Evolutionary conservation across 179 eudicot genomes (phyloP).

Genomic region (Camellia oleifera): DNA sequence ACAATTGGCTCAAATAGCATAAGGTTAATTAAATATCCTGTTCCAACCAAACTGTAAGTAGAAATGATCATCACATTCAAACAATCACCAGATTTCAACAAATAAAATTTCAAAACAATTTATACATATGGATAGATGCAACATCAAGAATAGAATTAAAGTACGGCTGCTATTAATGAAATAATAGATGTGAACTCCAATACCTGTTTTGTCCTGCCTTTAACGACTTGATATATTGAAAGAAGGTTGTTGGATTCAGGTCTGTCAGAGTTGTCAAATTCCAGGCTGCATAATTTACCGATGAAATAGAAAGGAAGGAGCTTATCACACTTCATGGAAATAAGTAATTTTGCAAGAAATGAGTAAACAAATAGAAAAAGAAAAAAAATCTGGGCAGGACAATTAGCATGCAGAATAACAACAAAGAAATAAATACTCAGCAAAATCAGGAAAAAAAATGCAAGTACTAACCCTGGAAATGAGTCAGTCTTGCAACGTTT

Average conservation of each 20-base stretch:
- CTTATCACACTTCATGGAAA: slow-evolving; percentile 7
- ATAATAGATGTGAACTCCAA: neutral
- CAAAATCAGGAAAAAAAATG: neutral
- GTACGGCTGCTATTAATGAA: neutral
- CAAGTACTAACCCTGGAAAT: slow-evolving; percentile 58
- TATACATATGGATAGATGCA: neutral
- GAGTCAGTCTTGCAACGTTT: slow-evolving; percentile 99
- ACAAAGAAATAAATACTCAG: neutral
- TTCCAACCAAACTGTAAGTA: neutral
- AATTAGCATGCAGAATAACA: neutral
- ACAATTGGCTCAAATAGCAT: neutral
- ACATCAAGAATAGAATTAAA: neutral
- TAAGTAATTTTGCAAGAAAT: neutral
- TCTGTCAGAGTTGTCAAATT: slow-evolving; percentile 84
- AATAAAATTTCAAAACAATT: neutral
- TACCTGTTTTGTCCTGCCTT: slow-evolving; percentile 90
- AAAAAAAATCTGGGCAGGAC: neutral
- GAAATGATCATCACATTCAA: neutral
- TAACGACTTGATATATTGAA: slow-evolving; percentile 78
- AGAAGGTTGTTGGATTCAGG: slow-evolving; percentile 98
- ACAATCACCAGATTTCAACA: neutral
- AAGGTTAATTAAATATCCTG: neutral
- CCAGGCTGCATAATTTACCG: slow-evolving; percentile 51
- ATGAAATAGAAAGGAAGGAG: slow-evolving; percentile 9
- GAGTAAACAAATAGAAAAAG: neutral